A percentile compares a stretch with the other conserved stretches of the same genome.
Conservation (phyloP, 1,139 yeast genomes). For the Pichia terricola region DNA sequence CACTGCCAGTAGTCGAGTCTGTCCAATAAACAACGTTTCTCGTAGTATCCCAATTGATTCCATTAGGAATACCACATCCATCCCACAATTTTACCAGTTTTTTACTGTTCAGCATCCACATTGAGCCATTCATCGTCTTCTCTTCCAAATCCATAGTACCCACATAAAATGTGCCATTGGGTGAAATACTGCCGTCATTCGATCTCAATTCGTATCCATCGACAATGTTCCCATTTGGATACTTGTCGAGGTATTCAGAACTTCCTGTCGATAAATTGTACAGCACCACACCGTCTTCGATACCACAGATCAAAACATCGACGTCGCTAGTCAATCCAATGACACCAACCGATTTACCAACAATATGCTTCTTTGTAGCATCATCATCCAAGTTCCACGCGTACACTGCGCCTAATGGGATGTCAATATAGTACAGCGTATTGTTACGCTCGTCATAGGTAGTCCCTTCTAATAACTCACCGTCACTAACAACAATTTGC, state of each 20-base stretch:
- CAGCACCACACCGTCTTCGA: constrained; percentile 46
- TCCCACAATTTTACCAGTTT: constrained; percentile 24
- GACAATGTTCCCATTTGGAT: constrained; percentile 28
- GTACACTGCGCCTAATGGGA: constrained; percentile 33
- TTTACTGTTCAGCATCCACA: constrained; percentile 30
- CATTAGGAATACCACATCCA: constrained; percentile 53
- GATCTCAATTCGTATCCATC: constrained; percentile 40
- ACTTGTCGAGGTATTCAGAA: constrained; percentile 37
- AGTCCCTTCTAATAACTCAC: constrained; percentile 57
- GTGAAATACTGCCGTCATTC: constrained; percentile 66
- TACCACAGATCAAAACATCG: constrained; percentile 40
- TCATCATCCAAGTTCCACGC: neutral
- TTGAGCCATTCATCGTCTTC: constrained; percentile 30
- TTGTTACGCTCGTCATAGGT: constrained; percentile 51
- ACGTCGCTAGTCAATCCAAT: constrained; percentile 45
- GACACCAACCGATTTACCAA: constrained; percentile 45
- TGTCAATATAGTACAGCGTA: constrained; percentile 62
- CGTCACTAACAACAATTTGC: constrained; percentile 15
- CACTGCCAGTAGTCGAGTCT: constrained; percentile 51
- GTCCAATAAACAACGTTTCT: constrained; percentile 51
- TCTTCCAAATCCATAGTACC: constrained; percentile 51
- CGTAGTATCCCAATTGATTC: constrained; percentile 60
- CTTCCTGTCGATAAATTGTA: constrained; percentile 35
- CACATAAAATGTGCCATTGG: constrained; percentile 60
- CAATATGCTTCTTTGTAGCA: constrained; percentile 4